A percentile compares a stretch with the other conserved stretches of the same genome.
These are phyloP conservation scores for Trichosporon faecale DNA, from an alignment of 1,284 basidiomycete species.

Conservation along the genomic window DNA sequence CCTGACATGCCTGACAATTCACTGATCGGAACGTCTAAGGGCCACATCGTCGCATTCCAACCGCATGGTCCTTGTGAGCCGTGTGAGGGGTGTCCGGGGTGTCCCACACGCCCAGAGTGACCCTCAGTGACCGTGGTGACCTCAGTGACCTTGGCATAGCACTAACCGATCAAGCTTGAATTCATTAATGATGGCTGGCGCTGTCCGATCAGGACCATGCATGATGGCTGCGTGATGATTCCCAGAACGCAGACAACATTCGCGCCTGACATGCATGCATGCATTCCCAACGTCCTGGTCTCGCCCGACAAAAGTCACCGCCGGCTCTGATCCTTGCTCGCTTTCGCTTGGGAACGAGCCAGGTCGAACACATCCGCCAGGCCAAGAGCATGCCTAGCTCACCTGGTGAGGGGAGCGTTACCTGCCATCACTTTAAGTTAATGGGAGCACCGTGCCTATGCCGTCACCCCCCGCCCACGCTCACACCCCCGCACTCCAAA, in stretches of 20 bases:
- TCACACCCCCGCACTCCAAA: neutral
- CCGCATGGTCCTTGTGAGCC: neutral
- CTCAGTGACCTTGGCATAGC: conserved; percentile 2
- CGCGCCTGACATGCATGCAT: neutral
- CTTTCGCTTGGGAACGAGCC: neutral
- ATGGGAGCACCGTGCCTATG: neutral
- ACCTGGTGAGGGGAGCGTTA: neutral
- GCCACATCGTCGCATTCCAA: neutral
- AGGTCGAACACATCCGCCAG: neutral
- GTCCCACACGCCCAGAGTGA: neutral
- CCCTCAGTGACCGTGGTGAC: neutral
- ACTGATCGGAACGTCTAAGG: conserved; percentile 3
- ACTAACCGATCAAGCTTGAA: conserved; percentile 9
- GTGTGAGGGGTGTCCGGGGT: neutral
- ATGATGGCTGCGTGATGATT: neutral
- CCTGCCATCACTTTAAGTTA: conserved; percentile 4
- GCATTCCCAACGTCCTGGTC: neutral
- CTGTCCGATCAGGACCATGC: conserved; percentile 2
- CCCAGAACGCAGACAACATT: neutral
- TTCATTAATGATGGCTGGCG: conserved; percentile 10
- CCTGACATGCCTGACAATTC: conserved; percentile 1
- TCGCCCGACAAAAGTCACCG: neutral
- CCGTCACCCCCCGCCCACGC: neutral
- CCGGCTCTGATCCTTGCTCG: neutral
- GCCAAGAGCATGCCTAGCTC: neutral